These are phyloP conservation scores for Xylariaceae sp. DNA, from an alignment of 2,329 filamentous ascomycete genomes.

Conservation along the genomic window DNA sequence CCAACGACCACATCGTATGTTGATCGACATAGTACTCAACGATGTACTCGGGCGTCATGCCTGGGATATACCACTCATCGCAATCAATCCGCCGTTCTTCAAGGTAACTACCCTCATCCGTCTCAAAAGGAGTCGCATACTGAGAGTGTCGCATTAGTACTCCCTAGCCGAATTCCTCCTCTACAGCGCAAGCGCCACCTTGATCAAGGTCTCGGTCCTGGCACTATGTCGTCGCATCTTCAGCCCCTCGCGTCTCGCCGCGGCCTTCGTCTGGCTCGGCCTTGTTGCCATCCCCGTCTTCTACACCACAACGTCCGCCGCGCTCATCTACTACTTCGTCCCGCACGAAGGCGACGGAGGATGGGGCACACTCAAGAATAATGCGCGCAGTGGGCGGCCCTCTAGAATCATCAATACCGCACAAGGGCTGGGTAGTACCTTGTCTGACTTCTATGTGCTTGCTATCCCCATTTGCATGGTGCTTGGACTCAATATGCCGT, in stretches of 20 bases:
- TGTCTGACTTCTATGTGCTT: slow-evolving; percentile 4
- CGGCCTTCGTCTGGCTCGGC: background rate
- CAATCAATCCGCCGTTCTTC: background rate
- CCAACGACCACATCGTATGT: background rate
- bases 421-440: background rate
- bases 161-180: background rate
- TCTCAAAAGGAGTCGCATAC: background rate
- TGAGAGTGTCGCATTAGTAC: background rate
- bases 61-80: background rate
- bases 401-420: background rate
- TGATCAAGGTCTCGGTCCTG: slow-evolving; percentile 2
- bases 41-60: background rate
- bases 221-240: background rate
- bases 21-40: background rate
- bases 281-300: background rate
- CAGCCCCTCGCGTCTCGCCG: background rate
- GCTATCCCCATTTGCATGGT: background rate
- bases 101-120: background rate
- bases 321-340: background rate
- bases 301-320: background rate
- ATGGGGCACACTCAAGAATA: background rate
- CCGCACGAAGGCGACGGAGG: background rate
- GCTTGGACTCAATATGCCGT: background rate
- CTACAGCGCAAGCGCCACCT: background rate
- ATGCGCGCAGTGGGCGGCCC: background rate